A percentile compares a stretch with the other conserved stretches of the same genome.
Conservation (phyloP, 2,329 filamentous ascomycete species). For the Ceratocystis lukuohia region DNA sequence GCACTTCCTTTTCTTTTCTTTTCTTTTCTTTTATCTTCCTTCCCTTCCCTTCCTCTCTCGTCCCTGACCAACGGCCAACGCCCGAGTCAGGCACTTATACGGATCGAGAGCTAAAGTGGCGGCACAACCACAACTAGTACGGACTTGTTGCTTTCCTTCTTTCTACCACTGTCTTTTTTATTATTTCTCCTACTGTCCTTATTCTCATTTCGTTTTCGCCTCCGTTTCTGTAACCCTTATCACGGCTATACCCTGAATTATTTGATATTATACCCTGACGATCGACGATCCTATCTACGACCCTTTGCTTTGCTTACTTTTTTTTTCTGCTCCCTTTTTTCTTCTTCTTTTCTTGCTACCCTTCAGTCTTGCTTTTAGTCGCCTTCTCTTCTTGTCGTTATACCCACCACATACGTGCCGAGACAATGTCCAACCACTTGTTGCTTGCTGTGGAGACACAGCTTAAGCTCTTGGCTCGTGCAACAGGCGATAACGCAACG, state of each 20-base stretch:
- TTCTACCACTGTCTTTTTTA: neutral
- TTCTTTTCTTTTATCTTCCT: neutral
- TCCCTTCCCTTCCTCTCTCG: no score
- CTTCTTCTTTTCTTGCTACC: neutral
- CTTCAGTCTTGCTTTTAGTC: neutral
- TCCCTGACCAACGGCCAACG: neutral
- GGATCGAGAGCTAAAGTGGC: neutral
- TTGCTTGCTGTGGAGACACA: neutral
- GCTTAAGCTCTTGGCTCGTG: neutral
- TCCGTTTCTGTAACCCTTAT: neutral
- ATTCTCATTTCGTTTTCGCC: neutral
- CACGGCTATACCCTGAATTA: neutral
- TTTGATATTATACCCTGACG: conserved; percentile 5
- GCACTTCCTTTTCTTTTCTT: neutral
- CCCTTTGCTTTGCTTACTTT: neutral
- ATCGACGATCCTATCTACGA: neutral
- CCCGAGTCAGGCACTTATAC: neutral
- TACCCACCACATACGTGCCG: neutral
- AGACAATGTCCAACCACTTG: neutral
- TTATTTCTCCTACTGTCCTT: neutral
- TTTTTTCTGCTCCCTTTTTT: neutral
- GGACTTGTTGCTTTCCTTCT: neutral
- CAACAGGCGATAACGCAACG: neutral
- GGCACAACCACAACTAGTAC: neutral
- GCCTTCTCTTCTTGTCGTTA: neutral